Evolutionary conservation across 2,329 filamentous ascomycete genomes (phyloP), one percentile per base, ranked within the genome.

Genomic region (Apiospora sp.): DNA sequence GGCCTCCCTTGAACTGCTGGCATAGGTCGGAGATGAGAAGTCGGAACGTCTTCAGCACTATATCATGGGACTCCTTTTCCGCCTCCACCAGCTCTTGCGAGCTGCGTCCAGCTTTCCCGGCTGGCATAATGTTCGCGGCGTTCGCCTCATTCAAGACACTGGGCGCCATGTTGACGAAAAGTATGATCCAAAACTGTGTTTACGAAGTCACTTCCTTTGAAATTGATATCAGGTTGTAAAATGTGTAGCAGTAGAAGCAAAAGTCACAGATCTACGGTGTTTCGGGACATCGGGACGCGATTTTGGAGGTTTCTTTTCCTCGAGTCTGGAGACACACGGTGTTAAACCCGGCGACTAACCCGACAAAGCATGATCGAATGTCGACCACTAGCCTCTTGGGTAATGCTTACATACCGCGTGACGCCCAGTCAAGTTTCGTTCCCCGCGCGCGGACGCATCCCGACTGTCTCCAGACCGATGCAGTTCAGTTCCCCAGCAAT

Each of bases 1-100:
- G 92, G 0, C 92, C 92, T 48, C 91, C 91, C 74, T 89, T 89
- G 81, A 92, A 93, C 75, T 93, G 91, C 79, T 93, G 87, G 77
- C 91, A 93, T 3, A 93, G 81, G 78, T 93, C 92, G 64, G 91
- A 90, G 73, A 93, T 91, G 43, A 93, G 81, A 69, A 88, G 83
- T 71, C 91, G 85, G 78, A 92, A 92, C 7, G 88, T 88, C 76
- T 86, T 87, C 69, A 93, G 81, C 1, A 91, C 88, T 27, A 87
- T 78, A 68, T 90, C 86, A 13, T 74, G 74, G 24, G 64, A 51
- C 13, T 71, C 64, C 34, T 71, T 70, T 44, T 72, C 71, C 19
- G 43, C 64, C 44, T 46, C 58, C 10, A 72, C 67, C 44, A 71
- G 44, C 0, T 70, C 64, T 22, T 30, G 19, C 10, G 70, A 24